Base-by-base conservation (phyloP, 2,329 filamentous ascomycete genomes). In the Trichoderma guizhouense region DNA sequence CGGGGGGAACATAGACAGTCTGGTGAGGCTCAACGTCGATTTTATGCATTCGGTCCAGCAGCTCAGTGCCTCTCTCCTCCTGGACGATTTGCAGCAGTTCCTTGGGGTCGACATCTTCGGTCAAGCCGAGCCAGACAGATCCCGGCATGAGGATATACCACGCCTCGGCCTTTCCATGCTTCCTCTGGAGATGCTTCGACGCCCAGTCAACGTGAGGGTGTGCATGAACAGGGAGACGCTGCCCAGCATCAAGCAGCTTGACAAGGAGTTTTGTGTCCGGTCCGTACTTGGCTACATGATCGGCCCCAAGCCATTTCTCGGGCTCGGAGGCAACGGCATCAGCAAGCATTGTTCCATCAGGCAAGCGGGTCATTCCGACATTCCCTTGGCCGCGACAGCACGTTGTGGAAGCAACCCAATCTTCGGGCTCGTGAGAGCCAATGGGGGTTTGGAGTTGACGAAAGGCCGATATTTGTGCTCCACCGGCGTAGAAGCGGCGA, bases 151-250 rank as follows among this genome's bases (percentile, higher is more conserved):
- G 74, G 15, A 76, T 70, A 57, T 75, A 76, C 74, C 74, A 75
- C 21, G 75, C 73, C 39, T 76, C 75, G 14, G 75, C 75, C 62
- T 76, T 77, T 65, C 75, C 74, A 36, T 77, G 73, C 32, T 68
- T 68, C 26, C 57, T 60, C 14, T 69, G 71, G 7, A 74, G 36
- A 63, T 76, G 73, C 55, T 74, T 65, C n/a, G 26, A 61, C 3
- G 73, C 75, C 73, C 75, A 77, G 60, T 72, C 70, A 14, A 72
- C 72, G 26, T 73, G 73, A 24, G 75, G 75, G 34, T 77, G 75
- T 2, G 74, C 75, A 39, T 76, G 75, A 3, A 76, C 72, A 14
- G 74, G 75, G 3, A 76, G 73, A 1, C 75, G 69, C 58, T 76
- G 75, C 1, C 72, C 74, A 9, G 75, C 71, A 34, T 76, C 75